phyloP scores from a whole-genome alignment of 805 yeast species.

The Spathaspora gorwiae region DNA sequence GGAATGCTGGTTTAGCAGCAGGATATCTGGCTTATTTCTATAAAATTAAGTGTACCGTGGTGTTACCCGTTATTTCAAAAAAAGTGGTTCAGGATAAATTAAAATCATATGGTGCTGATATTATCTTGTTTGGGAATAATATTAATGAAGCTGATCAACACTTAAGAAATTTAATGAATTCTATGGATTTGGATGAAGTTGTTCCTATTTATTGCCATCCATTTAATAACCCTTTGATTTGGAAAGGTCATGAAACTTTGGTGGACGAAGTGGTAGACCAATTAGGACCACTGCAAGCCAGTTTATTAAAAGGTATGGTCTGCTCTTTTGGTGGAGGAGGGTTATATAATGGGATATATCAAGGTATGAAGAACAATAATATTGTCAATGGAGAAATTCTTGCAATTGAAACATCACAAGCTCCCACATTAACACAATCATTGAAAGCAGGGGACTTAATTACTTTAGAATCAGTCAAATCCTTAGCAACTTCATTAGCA shows the following conservation, averaged over 20 bases:
- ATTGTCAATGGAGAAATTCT: conserved; percentile 23
- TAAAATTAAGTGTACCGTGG: conserved; percentile 51
- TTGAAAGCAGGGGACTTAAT: conserved; percentile 43
- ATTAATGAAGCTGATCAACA: conserved; percentile 51
- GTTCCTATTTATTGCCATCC: conserved; percentile 52
- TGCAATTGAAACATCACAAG: conserved; percentile 58
- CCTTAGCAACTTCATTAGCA: conserved; percentile 64
- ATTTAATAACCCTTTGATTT: conserved; percentile 45
- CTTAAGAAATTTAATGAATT: conserved; percentile 24
- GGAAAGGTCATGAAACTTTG: conserved; percentile 52
- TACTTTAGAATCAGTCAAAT: conserved; percentile 39
- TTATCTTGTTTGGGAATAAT: conserved; percentile 41
- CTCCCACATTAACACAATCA: conserved; percentile 54
- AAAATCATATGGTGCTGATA: conserved; percentile 45
- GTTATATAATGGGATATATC: conserved; percentile 47
- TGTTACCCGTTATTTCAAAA: conserved; percentile 51
- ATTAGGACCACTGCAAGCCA: conserved; percentile 9
- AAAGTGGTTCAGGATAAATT: conserved; percentile 43
- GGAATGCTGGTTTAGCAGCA: conserved; percentile 54
- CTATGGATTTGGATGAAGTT: conserved; percentile 13
- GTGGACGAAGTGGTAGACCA: conserved; percentile 41
- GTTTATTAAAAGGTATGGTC: conserved; percentile 39
- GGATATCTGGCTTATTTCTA: conserved; percentile 40
- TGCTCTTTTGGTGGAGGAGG: conserved; percentile 62
- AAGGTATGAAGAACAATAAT: conserved; percentile 37